Evolutionary conservation across 345 rosid species (phyloP).

Genomic region (Geranium brycei): DNA sequence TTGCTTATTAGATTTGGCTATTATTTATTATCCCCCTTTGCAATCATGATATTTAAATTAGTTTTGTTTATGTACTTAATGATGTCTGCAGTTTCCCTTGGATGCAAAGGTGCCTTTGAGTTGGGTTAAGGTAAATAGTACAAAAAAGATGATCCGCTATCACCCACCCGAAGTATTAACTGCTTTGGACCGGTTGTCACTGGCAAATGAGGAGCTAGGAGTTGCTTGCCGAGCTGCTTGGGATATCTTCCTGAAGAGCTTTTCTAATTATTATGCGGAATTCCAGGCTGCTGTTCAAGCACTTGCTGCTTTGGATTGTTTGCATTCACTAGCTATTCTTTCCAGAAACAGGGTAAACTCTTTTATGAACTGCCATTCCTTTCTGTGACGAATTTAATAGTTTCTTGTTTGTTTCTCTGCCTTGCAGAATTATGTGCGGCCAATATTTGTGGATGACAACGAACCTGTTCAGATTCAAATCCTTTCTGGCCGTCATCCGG

Average conservation of each 20-base stretch:
- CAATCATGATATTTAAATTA: background rate
- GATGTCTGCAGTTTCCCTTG: constrained; percentile 46
- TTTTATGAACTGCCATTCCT: background rate
- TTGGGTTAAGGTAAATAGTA: constrained; percentile 81
- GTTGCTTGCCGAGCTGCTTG: constrained; percentile 65
- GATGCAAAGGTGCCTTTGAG: constrained; percentile 57
- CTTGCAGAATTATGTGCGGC: constrained; percentile 66
- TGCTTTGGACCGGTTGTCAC: constrained; percentile 56
- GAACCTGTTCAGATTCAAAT: constrained; percentile 68
- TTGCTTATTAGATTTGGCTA: too few relatives aligned
- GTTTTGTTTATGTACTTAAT: too few relatives aligned
- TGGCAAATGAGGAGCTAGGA: constrained; percentile 66
- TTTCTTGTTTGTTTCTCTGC: constrained; percentile 7
- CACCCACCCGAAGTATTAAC: constrained; percentile 78
- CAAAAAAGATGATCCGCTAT: constrained; percentile 77
- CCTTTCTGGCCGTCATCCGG: constrained; percentile 80
- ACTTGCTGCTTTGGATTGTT: constrained; percentile 82
- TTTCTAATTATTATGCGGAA: constrained; percentile 51
- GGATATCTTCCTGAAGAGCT: constrained; percentile 58
- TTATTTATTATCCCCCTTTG: too few relatives aligned
- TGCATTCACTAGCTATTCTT: constrained; percentile 72
- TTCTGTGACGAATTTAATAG: constrained; percentile 9
- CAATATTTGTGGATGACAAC: constrained; percentile 45
- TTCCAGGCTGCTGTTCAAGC: constrained; percentile 72
- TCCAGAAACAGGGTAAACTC: constrained; percentile 55